Evolutionary conservation across 2,329 filamentous ascomycete genomes (phyloP).

Genomic region (Scedosporium boydii): DNA sequence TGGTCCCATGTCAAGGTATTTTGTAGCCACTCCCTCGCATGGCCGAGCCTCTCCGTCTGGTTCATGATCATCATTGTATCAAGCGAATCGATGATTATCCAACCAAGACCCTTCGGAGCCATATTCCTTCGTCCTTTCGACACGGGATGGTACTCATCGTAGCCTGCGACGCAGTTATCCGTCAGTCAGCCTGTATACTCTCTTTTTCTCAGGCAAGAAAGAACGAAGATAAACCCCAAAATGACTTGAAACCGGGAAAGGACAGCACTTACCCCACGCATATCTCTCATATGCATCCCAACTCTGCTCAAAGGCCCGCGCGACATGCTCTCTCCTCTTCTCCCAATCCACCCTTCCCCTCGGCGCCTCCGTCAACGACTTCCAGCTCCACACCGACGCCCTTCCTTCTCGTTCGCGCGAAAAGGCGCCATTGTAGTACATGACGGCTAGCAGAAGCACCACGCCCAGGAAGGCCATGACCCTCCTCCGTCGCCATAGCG

Average conservation of each 20-base stretch:
- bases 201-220: no score
- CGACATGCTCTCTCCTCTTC: conserved; percentile 68
- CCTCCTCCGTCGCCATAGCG: conserved; percentile 56
- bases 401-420: conserved; percentile 23
- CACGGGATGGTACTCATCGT: conserved; percentile 79
- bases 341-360: conserved; percentile 58
- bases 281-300: conserved; percentile 90
- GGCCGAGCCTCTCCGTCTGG: conserved; percentile 70
- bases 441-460: conserved; percentile 40
- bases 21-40: conserved; percentile 83
- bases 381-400: conserved; percentile 46
- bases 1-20: conserved; percentile 77
- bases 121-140: conserved; percentile 74
- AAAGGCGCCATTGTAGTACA: conserved; percentile 65
- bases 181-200: neutral
- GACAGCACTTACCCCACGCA: conserved; percentile 68
- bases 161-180: conserved; percentile 35
- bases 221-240: no score
- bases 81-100: conserved; percentile 94
- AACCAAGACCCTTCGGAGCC: conserved; percentile 81
- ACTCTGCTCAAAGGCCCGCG: conserved; percentile 81
- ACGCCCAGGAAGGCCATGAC: conserved; percentile 39
- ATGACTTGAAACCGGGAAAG: neutral
- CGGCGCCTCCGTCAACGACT: conserved; percentile 36
- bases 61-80: conserved; percentile 99